phyloP scores from a whole-genome alignment of 768 basidiomycete species.

The Kwoniella dejecticola region DNA sequence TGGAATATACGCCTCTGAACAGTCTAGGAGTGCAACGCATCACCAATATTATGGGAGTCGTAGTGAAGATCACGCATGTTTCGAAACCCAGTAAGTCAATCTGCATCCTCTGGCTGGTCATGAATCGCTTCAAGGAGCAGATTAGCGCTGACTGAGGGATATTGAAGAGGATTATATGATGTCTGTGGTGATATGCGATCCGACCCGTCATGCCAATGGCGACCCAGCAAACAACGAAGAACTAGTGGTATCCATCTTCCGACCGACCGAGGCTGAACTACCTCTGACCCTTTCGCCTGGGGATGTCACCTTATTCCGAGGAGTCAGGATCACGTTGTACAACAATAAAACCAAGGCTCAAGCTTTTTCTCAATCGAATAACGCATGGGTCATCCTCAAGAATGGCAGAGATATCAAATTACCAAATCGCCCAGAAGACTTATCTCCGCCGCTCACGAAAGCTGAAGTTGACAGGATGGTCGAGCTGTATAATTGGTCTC shows the following conservation, averaged over 20 bases:
- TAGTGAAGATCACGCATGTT: conserved; percentile 1
- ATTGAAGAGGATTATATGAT: conserved; percentile 25
- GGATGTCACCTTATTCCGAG: conserved; percentile 28
- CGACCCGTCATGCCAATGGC: conserved; percentile 18
- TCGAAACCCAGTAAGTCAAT: neutral
- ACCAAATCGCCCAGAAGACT: conserved; percentile 1
- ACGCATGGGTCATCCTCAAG: conserved; percentile 30
- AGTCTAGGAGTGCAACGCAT: neutral
- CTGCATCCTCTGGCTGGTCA: neutral
- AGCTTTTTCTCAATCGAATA: conserved; percentile 9
- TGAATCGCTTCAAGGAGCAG: neutral
- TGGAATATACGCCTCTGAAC: conserved; percentile 3
- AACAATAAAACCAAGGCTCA: conserved; percentile 41
- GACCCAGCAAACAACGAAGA: conserved; percentile 19
- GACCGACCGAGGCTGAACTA: conserved; percentile 15
- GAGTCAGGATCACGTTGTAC: conserved; percentile 25
- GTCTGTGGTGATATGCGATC: conserved; percentile 35
- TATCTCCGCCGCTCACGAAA: conserved; percentile 9
- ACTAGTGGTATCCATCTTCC: conserved; percentile 36
- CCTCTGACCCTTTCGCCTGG: conserved; percentile 24
- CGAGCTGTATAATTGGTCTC: conserved; percentile 28
- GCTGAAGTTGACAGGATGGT: conserved; percentile 29
- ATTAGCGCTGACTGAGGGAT: neutral
- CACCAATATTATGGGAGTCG: conserved; percentile 8
- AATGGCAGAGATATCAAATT: conserved; percentile 12